Conservation (phyloP, 768 basidiomycete genomes). For the Tubosaeta brunneosetosa region DNA sequence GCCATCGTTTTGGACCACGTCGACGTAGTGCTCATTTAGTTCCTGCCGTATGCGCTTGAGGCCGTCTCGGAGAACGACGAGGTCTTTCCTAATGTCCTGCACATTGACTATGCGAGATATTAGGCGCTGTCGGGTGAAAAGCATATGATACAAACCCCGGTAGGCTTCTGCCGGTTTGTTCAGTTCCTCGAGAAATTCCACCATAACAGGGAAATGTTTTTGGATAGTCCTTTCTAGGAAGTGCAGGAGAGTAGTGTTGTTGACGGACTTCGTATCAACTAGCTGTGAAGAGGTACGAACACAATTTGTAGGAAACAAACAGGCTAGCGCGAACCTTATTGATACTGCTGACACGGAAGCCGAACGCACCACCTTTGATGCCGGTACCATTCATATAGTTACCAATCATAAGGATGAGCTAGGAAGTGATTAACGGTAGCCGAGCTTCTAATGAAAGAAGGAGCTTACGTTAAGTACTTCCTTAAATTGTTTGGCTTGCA, state of each 20-base stretch:
- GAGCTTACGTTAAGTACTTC: conserved; percentile 71
- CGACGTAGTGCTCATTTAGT: conserved; percentile 72
- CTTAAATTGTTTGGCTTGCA: conserved; percentile 84
- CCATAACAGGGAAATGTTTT: conserved; percentile 84
- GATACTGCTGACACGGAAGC: conserved; percentile 95
- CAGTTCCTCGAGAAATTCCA: conserved; percentile 84
- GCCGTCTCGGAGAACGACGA: conserved; percentile 67
- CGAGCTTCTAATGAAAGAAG: neutral
- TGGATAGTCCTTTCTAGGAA: conserved; percentile 87
- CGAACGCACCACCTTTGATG: conserved; percentile 93
- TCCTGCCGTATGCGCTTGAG: conserved; percentile 79
- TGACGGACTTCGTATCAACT: conserved; percentile 95
- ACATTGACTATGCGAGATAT: conserved; percentile 62
- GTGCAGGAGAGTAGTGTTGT: conserved; percentile 91
- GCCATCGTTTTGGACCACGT: conserved; percentile 63
- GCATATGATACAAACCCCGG: conserved; percentile 54
- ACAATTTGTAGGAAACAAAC: neutral
- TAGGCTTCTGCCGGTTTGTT: conserved; percentile 88
- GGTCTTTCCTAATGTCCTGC: conserved; percentile 76
- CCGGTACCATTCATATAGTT: conserved; percentile 99
- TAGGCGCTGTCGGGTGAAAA: neutral
- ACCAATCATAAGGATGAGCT: conserved; percentile 91
- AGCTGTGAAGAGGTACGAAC: conserved; percentile 46
- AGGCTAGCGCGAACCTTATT: conserved; percentile 64
- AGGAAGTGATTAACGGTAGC: conserved; percentile 1